These are phyloP conservation scores for Beauveria caledonica DNA, from an alignment of 2,329 filamentous ascomycete genomes.

Conservation along the genomic window DNA sequence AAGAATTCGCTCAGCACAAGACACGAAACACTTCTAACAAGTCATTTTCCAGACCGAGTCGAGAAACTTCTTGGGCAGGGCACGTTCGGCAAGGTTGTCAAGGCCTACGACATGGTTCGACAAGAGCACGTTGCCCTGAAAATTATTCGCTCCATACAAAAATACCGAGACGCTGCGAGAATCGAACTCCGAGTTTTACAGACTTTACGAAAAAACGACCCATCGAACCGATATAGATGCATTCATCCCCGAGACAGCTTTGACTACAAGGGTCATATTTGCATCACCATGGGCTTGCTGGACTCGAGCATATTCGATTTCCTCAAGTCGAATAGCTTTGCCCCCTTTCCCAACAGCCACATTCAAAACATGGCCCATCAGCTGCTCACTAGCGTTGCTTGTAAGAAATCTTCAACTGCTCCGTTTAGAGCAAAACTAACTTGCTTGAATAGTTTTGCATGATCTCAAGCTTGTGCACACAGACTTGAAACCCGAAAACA, in stretches of 20 bases:
- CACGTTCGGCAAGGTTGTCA: constrained; percentile 9
- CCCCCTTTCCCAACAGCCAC: constrained; percentile 10
- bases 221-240: constrained; percentile 6
- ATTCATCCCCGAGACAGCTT: constrained; percentile 11
- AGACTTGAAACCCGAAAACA: constrained; percentile 63
- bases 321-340: constrained; percentile 10
- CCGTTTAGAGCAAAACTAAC: constrained; percentile 14
- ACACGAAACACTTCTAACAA: background rate
- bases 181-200: constrained; percentile 10
- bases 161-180: constrained; percentile 11
- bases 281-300: constrained; percentile 10
- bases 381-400: constrained; percentile 12
- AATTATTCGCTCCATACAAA: constrained; percentile 10
- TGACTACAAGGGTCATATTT: constrained; percentile 12
- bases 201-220: constrained; percentile 7
- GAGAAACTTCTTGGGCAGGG: constrained; percentile 10
- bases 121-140: constrained; percentile 11
- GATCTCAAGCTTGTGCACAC: constrained; percentile 97
- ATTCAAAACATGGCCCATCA: constrained; percentile 11
- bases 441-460: constrained; percentile 61
- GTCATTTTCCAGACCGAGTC: constrained; percentile 3
- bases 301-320: constrained; percentile 12
- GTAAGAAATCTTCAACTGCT: background rate
- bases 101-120: constrained; percentile 7
- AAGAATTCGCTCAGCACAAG: background rate